Base-by-base conservation (phyloP, 441 rosid genomes). In the Pelargonium myrrhifolium region DNA sequence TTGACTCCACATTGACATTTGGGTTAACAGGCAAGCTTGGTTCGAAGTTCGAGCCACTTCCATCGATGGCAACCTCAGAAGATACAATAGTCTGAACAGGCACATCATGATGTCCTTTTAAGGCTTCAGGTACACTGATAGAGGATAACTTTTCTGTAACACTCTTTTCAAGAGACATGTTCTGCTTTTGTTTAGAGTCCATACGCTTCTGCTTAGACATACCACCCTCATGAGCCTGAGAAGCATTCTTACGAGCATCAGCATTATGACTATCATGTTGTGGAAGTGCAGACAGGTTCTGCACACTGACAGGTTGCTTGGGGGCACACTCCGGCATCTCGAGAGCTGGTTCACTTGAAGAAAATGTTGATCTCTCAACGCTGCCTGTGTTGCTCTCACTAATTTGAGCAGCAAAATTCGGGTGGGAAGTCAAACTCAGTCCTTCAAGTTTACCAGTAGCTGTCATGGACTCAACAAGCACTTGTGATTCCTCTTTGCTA, bases 171-270 rank as follows among this genome's bases (percentile, higher is more conserved):
- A 26, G 53, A 1, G 62, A 40, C 68, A 71, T 26, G 71, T 68
- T 76, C 75, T 78, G 90, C 84, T 82, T 92, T 75, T 82, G 93
- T 74, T 74, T 82, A 75, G 76, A 82, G 66, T 80, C 82, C 69
- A 67, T 20, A 9, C 76, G 83, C 70, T 80, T 87, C 75, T 82
- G 96, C 83, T 86, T 92, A 53, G 80, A 77, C 39, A 71, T 67
- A 62, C 69, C 21, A 35, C 56, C 79, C 65, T 82, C 86, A 75
- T 53, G 74, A 55, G 64, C 74, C 56, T 73, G 84, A 11, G 74
- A 64, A 60, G 76, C 64, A 74, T 31, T 72, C 68, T 73, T 72
- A 64, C n/a, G 51, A 10, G 73, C 72, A 72, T 71, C 85, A 65
- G 78, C 73, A 68, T 66, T 63, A 67, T 37, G 70, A 73, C 47